Evolutionary conservation across 2,329 filamentous ascomycete species (phyloP).

Genomic region (Monilinia fructigena): DNA sequence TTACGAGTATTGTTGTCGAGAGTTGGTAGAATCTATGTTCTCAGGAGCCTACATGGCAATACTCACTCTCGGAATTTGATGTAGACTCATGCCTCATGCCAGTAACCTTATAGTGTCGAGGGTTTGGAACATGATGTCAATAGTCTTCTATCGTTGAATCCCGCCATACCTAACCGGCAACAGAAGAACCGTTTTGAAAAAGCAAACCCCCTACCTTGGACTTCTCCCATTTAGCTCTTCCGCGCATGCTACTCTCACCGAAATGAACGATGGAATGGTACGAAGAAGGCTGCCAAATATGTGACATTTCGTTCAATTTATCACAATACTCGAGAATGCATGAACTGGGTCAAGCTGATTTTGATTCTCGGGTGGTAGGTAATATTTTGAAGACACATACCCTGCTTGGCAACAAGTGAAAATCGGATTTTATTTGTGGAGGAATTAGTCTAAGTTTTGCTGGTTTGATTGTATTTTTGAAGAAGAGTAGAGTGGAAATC

Average conservation of each 20-base stretch:
- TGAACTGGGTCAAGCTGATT: background rate
- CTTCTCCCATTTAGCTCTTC: background rate
- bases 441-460: background rate
- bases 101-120: background rate
- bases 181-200: background rate
- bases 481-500: conserved; percentile 8
- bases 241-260: background rate
- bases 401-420: background rate
- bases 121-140: background rate
- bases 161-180: background rate
- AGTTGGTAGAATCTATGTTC: background rate
- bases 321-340: background rate
- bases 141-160: background rate
- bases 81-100: background rate
- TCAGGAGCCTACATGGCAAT: background rate
- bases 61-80: background rate
- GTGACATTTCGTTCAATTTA: conserved; percentile 8
- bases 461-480: conserved; percentile 8
- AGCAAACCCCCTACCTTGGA: background rate
- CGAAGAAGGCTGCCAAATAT: conserved; percentile 8
- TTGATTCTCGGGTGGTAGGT: background rate
- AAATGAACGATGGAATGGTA: conserved; percentile 1
- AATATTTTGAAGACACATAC: background rate
- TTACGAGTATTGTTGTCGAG: background rate
- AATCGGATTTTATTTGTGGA: background rate